Evolutionary conservation across 805 yeast species (phyloP).

Genomic region (Dipodascopsis uninucleata): DNA sequence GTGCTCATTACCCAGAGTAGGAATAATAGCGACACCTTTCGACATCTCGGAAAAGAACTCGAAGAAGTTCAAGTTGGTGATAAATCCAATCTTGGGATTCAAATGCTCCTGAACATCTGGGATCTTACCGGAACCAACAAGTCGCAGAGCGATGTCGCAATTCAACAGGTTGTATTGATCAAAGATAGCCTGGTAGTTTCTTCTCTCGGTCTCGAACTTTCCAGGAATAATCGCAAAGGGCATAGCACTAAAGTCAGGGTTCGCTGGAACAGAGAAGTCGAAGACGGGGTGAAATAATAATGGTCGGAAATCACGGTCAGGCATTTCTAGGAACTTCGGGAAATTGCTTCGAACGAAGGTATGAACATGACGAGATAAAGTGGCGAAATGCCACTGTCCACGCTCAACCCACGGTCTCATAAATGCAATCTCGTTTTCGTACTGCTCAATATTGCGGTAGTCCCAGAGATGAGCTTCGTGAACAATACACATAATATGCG

Average conservation of each 20-base stretch:
- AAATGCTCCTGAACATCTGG: conserved; percentile 1
- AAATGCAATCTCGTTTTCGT: conserved; percentile 8
- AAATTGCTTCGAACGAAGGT: conserved; percentile 12
- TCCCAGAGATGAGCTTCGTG: conserved; percentile 22
- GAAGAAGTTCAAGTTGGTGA: conserved; percentile 2
- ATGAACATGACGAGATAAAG: conserved; percentile 18
- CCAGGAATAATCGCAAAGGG: conserved; percentile 20
- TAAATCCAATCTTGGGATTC: conserved; percentile 4
- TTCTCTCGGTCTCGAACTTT: conserved; percentile 13
- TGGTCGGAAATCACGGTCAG: conserved; percentile 7
- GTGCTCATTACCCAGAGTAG: conserved; percentile 8
- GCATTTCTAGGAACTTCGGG: conserved; percentile 13
- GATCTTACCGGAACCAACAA: conserved; percentile 9
- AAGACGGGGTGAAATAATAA: conserved; percentile 17
- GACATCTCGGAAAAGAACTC: conserved; percentile 10
- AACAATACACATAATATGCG: conserved; percentile 20
- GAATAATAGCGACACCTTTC: conserved; percentile 9
- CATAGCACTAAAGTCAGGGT: not conserved
- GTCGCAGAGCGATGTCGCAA: conserved; percentile 8
- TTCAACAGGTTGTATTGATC: conserved; percentile 8
- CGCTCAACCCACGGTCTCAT: conserved; percentile 20
- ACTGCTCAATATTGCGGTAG: not conserved
- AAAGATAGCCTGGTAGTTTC: conserved; percentile 12
- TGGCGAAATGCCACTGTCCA: conserved; percentile 18
- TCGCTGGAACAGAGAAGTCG: not conserved